Evolutionary conservation across 225 moss, liverwort and hornwort genomes (phyloP).

Genomic region (Sphagnum tenellum): DNA sequence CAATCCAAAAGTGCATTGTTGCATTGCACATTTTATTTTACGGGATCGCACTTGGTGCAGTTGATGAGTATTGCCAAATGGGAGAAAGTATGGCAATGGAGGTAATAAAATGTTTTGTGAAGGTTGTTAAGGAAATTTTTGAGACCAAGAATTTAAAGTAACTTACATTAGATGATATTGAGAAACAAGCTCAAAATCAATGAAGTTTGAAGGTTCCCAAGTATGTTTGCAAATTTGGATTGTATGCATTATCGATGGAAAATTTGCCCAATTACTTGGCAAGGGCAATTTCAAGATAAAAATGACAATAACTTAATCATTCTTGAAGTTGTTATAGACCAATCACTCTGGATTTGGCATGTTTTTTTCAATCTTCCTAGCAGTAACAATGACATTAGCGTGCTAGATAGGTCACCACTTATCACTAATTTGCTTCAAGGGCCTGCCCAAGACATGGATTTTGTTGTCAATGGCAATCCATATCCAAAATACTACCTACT

Average conservation of each 20-base stretch:
- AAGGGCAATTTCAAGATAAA: not conserved
- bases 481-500: too few relatives aligned
- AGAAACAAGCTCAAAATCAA: not conserved
- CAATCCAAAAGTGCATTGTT: conserved; percentile 4
- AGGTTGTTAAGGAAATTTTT: not conserved
- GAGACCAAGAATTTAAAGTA: not conserved
- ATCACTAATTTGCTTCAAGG: too few relatives aligned
- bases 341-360: not conserved
- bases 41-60: not conserved
- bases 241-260: conserved; percentile 4
- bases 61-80: conserved; percentile 4
- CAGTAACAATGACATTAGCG: not conserved
- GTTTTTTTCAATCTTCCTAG: not conserved
- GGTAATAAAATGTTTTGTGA: conserved; percentile 2
- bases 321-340: not conserved
- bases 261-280: not conserved
- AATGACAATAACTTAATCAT: not conserved
- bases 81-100: not conserved
- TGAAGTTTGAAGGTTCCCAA: not conserved
- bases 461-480: too few relatives aligned
- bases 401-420: not conserved
- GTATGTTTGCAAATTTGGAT: not conserved
- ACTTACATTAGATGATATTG: not conserved
- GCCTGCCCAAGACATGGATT: too few relatives aligned
- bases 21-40: conserved; percentile 7